These are phyloP conservation scores for Pyrenochaeta sp. DNA, from an alignment of 2,329 filamentous ascomycete species.

Conservation along the genomic window DNA sequence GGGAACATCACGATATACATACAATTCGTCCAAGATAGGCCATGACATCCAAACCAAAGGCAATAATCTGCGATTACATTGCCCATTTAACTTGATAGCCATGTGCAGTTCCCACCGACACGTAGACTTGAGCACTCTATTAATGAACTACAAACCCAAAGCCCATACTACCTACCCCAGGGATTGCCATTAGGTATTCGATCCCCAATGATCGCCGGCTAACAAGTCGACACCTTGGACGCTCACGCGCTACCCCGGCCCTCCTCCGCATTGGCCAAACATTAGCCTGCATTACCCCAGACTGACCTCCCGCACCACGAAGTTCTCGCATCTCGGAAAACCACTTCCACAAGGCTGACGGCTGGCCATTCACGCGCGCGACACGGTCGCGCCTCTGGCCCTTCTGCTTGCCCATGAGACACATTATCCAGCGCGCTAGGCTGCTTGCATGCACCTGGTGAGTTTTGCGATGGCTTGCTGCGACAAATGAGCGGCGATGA, in stretches of 20 bases:
- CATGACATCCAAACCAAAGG: too few relatives aligned
- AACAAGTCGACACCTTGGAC: too few relatives aligned
- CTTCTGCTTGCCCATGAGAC: background rate
- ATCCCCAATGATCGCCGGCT: background rate
- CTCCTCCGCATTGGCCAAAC: constrained; percentile 6
- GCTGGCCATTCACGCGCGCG: background rate
- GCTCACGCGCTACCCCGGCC: constrained; percentile 2
- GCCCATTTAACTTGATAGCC: too few relatives aligned
- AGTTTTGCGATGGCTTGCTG: background rate
- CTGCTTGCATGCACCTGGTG: constrained; percentile 4
- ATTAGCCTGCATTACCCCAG: constrained; percentile 8
- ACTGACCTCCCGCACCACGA: background rate
- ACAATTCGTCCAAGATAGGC: too few relatives aligned
- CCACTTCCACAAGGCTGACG: constrained; percentile 1
- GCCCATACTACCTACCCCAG: too few relatives aligned
- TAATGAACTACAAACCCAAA: too few relatives aligned
- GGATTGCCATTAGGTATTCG: too few relatives aligned
- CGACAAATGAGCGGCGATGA: background rate
- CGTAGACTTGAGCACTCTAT: too few relatives aligned
- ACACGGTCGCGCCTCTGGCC: background rate
- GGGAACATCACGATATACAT: too few relatives aligned
- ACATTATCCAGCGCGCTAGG: background rate
- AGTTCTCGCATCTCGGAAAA: constrained; percentile 6
- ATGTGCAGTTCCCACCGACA: too few relatives aligned
- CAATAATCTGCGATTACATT: too few relatives aligned